phyloP scores from a whole-genome alignment of 2,329 filamentous ascomycete species.

The Alternaria burnsii region DNA sequence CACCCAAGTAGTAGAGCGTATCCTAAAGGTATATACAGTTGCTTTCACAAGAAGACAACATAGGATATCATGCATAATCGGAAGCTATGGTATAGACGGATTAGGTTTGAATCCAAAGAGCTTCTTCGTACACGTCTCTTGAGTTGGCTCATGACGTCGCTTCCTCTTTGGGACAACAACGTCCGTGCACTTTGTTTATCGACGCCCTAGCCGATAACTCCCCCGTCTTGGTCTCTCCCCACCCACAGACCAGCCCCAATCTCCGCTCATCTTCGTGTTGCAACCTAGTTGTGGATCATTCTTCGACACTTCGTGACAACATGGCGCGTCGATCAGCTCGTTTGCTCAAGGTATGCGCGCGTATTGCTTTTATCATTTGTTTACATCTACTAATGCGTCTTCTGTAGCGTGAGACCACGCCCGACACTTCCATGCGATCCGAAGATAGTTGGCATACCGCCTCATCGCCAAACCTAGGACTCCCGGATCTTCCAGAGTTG shows the following conservation, averaged over 20 bases:
- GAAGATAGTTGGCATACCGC: conserved; percentile 42
- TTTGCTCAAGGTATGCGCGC: conserved; percentile 45
- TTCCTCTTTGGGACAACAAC: conserved; percentile 7
- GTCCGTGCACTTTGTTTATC: conserved; percentile 33
- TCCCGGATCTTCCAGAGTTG: conserved; percentile 31
- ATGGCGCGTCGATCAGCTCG: conserved; percentile 51
- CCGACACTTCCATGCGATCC: conserved; percentile 24
- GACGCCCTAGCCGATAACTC: conserved; percentile 23
- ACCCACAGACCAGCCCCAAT: conserved; percentile 39
- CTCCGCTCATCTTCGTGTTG: conserved; percentile 22
- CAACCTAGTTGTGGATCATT: conserved; percentile 9
- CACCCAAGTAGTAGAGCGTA: no score
- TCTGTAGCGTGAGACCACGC: conserved; percentile 39
- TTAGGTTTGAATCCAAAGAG: no score
- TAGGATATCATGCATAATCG: no score
- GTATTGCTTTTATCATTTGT: conserved; percentile 27
- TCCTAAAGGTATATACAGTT: no score
- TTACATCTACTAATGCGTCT: conserved; percentile 38
- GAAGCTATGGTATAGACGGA: no score
- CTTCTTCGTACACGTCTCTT: neutral
- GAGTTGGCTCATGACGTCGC: conserved; percentile 20
- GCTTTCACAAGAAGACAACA: no score
- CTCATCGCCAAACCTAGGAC: conserved; percentile 33
- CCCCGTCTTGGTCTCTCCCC: conserved; percentile 22
- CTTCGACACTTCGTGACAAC: conserved; percentile 20